Percentiles rank a stretch among this genome's conserved stretches.
Evolutionary conservation across 1,284 basidiomycete genomes (phyloP).

Genomic region (Sporisorium sorghi): DNA sequence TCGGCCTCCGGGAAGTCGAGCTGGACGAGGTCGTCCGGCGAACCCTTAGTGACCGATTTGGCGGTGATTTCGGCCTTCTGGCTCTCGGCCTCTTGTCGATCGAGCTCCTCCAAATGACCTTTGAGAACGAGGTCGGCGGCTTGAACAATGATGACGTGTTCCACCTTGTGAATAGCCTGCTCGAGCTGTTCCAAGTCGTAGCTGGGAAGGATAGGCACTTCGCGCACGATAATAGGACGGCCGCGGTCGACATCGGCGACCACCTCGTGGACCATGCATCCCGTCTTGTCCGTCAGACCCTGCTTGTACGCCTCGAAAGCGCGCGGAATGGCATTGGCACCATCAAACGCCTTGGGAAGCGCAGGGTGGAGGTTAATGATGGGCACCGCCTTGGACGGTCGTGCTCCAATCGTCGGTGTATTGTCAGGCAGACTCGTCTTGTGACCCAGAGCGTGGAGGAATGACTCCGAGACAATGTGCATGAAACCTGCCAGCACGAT

Average conservation of each 20-base stretch:
- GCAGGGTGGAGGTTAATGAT: constrained; percentile 98
- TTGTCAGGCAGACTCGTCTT: constrained; percentile 42
- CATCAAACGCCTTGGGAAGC: constrained; percentile 92
- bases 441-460: constrained; percentile 70
- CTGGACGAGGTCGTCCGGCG: constrained; percentile 17
- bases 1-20: constrained; percentile 11
- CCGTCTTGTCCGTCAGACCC: constrained; percentile 75
- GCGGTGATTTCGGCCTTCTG: constrained; percentile 3
- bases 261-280: constrained; percentile 94
- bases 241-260: constrained; percentile 93
- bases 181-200: constrained; percentile 83
- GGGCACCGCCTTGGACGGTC: constrained; percentile 74
- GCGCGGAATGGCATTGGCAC: constrained; percentile 86
- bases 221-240: constrained; percentile 82
- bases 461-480: constrained; percentile 80
- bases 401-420: constrained; percentile 40
- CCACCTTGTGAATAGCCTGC: constrained; percentile 81
- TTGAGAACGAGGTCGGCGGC: constrained; percentile 51
- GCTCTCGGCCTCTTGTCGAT: constrained; percentile 22
- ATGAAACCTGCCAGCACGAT: constrained; percentile 97
- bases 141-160: constrained; percentile 92
- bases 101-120: constrained; percentile 39
- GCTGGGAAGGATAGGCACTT: constrained; percentile 78
- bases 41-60: constrained; percentile 5
- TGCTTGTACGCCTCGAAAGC: constrained; percentile 88